Base-by-base conservation (phyloP, 2,329 filamentous ascomycete species). In the Monilinia vaccinii-corymbosi region DNA sequence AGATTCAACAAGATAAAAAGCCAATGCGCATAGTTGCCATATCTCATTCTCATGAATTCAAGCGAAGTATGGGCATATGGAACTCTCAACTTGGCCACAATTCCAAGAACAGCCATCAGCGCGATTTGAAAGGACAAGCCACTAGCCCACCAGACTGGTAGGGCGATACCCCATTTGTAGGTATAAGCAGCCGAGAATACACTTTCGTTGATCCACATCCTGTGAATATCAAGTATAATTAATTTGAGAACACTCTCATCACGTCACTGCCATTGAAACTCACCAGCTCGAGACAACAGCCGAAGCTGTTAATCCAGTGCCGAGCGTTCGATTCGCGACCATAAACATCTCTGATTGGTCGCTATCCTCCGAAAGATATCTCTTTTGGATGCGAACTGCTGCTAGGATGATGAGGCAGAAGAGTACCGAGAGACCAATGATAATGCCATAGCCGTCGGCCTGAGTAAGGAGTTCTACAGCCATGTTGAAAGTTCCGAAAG, bases 141-240 rank as follows among this genome's bases (percentile, higher is more conserved):
- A 49, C 79, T 79, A 3, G 79, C 79, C 31, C 79, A 83, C 80
- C 80, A 83, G 58, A 83, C 82, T 0, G 80, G 80, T 0, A 79
- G 79, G 1, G 79, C 82, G 36, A 85, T 79, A 46, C 83, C 82
- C 67, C 91, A 91, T 62, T 82, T 78, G 73, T 94, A 94, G 87
- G 70, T 71, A 60, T 73, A 72, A 25, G 70, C 71, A 1, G 72
- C 69, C 0, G 69, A 70, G 51, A 75, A 70, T 25, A 76, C 73
- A 32, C 71, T 76, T 61, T 75, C 75, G 50, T 75, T 77, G 61
- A 75, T 76, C 74, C 74, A 77, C 71, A 74, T 73, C 49, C 49
- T 52, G 16, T 9, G 10, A 18, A 9, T 31, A 16, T 53, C 1
- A 14, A 23, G 13, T 42, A 16, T 44, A 36, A 16, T 53, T 32